A percentile compares a stretch with the other conserved stretches of the same genome.
Conservation (phyloP, 305 asterid genomes). For the Ilex paraguariensis region DNA sequence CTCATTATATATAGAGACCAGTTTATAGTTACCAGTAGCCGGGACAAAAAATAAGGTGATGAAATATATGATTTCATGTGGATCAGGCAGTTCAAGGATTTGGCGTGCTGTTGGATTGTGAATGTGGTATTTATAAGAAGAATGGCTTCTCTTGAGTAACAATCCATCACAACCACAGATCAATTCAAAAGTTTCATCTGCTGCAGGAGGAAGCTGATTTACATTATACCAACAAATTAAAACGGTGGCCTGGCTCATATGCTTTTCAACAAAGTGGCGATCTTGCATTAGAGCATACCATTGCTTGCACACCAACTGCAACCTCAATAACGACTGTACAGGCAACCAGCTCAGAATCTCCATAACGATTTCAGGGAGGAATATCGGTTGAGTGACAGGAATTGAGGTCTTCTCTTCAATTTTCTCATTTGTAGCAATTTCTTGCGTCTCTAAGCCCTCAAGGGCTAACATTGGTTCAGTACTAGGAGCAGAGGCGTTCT, state of each 20-base stretch:
- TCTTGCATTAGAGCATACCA: constrained; percentile 11
- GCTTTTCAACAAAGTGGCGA: too few species aligned
- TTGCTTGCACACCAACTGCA: constrained; percentile 22
- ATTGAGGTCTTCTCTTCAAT: too few species aligned
- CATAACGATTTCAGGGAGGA: constrained; percentile 5
- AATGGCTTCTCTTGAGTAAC: background rate
- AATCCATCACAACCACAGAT: background rate
- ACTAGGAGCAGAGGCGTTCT: too few species aligned
- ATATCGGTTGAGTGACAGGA: too few species aligned
- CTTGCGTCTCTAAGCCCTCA: too few species aligned
- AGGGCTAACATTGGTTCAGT: too few species aligned
- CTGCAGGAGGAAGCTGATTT: too few species aligned
- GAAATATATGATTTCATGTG: background rate
- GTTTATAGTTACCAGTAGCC: background rate
- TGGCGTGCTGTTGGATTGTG: background rate
- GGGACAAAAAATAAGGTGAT: background rate
- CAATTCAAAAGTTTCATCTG: too few species aligned
- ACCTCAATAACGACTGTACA: constrained; percentile 2
- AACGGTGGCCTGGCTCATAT: too few species aligned
- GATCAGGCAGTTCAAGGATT: background rate
- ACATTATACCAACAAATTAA: too few species aligned
- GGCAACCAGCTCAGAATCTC: constrained; percentile 25
- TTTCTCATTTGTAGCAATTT: too few species aligned
- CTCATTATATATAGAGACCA: background rate
- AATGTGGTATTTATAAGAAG: background rate